Evolutionary conservation across 1,284 basidiomycete species (phyloP).

Genomic region (Bjerkandera adusta): DNA sequence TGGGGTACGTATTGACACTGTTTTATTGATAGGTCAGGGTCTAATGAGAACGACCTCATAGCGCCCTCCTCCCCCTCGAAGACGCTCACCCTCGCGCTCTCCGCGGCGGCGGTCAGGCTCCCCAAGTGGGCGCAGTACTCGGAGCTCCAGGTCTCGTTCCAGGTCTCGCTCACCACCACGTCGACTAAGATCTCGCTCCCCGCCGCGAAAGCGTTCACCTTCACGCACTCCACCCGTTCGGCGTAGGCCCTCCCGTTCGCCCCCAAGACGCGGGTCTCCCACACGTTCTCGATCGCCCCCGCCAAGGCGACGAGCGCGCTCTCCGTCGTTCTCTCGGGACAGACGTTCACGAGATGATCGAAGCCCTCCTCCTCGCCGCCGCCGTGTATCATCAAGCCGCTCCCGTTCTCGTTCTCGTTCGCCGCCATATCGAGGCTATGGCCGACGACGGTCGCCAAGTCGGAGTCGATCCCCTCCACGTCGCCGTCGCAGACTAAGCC

Average conservation of each 20-base stretch:
- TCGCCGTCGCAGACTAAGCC: constrained; percentile 24
- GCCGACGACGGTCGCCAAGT: constrained; percentile 17
- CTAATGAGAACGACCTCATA: constrained; percentile 19
- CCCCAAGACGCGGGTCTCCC: constrained; percentile 21
- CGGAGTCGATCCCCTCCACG: constrained; percentile 14
- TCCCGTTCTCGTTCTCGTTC: constrained; percentile 28
- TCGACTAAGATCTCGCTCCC: too few species aligned
- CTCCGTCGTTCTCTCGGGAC: constrained; percentile 40
- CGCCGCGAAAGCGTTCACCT: constrained; percentile 19
- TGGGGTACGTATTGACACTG: constrained; percentile 38
- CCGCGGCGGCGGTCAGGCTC: constrained; percentile 16
- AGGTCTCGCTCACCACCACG: constrained; percentile 36
- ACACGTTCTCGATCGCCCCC: constrained; percentile 31
- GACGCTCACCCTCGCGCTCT: constrained; percentile 37
- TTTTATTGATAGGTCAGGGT: constrained; percentile 16
- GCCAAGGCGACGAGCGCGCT: constrained; percentile 48
- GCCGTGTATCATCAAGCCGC: constrained; percentile 46
- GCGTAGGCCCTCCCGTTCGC: constrained; percentile 14
- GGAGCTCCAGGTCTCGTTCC: constrained; percentile 26
- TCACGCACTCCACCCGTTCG: constrained; percentile 25
- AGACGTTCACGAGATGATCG: constrained; percentile 43
- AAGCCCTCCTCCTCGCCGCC: constrained; percentile 56
- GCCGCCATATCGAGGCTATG: constrained; percentile 21
- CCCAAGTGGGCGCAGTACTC: constrained; percentile 18
- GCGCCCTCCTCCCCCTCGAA: constrained; percentile 40